Conservation (phyloP, 352 stramenopile species). For the Pythium brachiatum region DNA sequence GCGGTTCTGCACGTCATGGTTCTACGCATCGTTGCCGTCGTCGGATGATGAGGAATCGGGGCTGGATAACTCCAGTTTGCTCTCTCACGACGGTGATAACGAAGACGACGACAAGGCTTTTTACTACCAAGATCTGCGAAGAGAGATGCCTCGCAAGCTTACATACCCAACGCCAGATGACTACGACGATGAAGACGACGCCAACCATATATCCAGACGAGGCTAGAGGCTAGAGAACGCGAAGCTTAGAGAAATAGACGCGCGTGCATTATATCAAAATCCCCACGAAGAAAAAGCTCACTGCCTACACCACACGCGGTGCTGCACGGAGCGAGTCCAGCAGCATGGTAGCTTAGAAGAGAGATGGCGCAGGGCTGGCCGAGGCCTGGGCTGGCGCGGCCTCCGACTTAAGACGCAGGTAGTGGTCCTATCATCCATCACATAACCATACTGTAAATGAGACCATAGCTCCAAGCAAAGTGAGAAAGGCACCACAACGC, state of each 20-base stretch:
- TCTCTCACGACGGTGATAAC: slow-evolving; percentile 32
- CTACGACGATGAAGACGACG: slow-evolving; percentile 14
- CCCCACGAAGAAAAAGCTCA: neutral
- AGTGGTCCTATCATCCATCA: slow-evolving; percentile 46
- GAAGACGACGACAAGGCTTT: slow-evolving; percentile 25
- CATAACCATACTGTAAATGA: slow-evolving; percentile 15
- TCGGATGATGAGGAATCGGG: slow-evolving; percentile 66
- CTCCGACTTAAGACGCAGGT: slow-evolving; percentile 71
- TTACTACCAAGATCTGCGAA: slow-evolving; percentile 24
- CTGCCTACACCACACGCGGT: neutral
- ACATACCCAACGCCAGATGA: slow-evolving; percentile 16
- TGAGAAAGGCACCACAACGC: neutral
- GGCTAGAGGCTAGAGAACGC: neutral
- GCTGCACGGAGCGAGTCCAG: neutral
- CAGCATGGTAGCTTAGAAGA: slow-evolving; percentile 48
- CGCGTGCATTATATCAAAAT: slow-evolving; percentile 11
- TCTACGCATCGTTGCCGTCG: slow-evolving; percentile 57
- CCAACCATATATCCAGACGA: neutral
- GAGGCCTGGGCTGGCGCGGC: slow-evolving; percentile 29
- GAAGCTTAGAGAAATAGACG: neutral
- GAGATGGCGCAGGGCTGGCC: slow-evolving; percentile 47
- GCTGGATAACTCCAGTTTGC: slow-evolving; percentile 42
- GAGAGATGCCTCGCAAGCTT: slow-evolving; percentile 7
- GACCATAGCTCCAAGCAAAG: neutral
- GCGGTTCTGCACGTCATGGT: slow-evolving; percentile 61